A percentile compares a stretch with the other conserved stretches of the same genome.
phyloP scores from a whole-genome alignment of 2,329 filamentous ascomycete genomes.

The Onygenales sp. region DNA sequence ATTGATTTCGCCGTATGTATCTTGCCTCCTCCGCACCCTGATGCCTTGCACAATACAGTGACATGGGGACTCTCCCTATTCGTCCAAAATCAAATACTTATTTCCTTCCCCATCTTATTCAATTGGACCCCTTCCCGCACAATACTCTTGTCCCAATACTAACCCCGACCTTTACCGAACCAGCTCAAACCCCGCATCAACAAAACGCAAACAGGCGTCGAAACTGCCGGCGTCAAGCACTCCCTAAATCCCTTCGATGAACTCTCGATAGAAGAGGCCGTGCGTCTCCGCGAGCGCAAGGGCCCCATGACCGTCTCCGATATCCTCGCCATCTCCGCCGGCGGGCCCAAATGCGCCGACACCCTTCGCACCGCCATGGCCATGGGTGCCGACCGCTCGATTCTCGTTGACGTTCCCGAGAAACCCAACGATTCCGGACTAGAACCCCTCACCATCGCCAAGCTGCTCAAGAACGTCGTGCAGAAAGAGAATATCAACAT shows the following conservation, averaged over 20 bases:
- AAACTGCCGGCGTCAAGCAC: conserved; percentile 89
- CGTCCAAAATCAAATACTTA: background rate
- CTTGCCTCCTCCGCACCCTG: background rate
- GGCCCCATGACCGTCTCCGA: conserved; percentile 70
- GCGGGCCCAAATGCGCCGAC: conserved; percentile 78
- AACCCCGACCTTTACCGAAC: background rate
- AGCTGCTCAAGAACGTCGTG: conserved; percentile 71
- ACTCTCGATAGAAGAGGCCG: conserved; percentile 91
- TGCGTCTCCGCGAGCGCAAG: conserved; percentile 86
- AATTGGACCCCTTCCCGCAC: background rate
- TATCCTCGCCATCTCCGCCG: conserved; percentile 82
- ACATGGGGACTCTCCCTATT: background rate
- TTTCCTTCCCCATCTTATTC: background rate
- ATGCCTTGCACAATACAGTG: background rate
- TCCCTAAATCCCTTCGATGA: conserved; percentile 99
- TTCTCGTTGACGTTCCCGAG: conserved; percentile 76
- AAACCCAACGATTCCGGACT: conserved; percentile 49
- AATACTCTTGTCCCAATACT: no score
- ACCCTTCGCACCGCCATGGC: conserved; percentile 94
- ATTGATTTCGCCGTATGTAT: conserved; percentile 72
- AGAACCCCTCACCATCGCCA: conserved; percentile 86
- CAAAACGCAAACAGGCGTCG: conserved; percentile 71
- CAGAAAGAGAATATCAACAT: conserved; percentile 81
- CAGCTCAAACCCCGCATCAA: conserved; percentile 63
- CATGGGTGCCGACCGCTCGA: conserved; percentile 88